These are phyloP conservation scores for Ustilago hordei DNA, from an alignment of 1,284 basidiomycete species.

Conservation along the genomic window DNA sequence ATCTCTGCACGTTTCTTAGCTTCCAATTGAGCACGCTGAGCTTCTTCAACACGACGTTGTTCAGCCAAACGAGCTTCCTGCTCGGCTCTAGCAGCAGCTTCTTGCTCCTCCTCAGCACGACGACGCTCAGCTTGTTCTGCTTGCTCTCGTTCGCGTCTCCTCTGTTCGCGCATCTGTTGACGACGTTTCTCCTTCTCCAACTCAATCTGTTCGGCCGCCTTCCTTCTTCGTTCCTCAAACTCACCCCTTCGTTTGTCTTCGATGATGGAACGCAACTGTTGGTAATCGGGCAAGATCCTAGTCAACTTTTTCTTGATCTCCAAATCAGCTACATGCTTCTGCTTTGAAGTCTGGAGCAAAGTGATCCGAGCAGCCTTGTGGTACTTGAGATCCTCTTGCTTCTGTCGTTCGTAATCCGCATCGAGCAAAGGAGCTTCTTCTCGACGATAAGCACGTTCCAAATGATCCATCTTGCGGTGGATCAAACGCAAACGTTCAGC, in stretches of 20 bases:
- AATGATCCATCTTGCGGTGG: conserved; percentile 91
- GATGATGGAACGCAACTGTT: conserved; percentile 75
- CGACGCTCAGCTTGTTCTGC: conserved; percentile 62
- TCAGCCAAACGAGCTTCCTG: conserved; percentile 57
- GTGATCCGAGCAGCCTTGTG: conserved; percentile 72
- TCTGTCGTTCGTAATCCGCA: conserved; percentile 87
- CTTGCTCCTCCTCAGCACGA: conserved; percentile 58
- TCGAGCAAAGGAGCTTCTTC: conserved; percentile 88
- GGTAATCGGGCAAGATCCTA: conserved; percentile 82
- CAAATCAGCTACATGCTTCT: conserved; percentile 79
- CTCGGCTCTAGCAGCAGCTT: conserved; percentile 35
- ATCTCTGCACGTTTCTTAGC: conserved; percentile 67
- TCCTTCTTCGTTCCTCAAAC: conserved; percentile 76
- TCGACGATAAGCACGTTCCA: conserved; percentile 94
- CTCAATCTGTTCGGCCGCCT: conserved; percentile 80
- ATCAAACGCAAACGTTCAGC: conserved; percentile 85
- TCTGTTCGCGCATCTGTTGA: conserved; percentile 50
- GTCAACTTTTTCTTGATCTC: conserved; percentile 82
- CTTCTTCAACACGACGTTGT: conserved; percentile 59
- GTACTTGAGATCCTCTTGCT: conserved; percentile 78
- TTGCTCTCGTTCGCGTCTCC: conserved; percentile 49
- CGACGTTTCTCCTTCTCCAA: conserved; percentile 84
- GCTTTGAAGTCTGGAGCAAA: conserved; percentile 74
- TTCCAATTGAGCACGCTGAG: conserved; percentile 64
- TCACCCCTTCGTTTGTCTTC: conserved; percentile 79